A percentile compares a stretch with the other conserved stretches of the same genome.
These are phyloP conservation scores for Chenopodium formosanum DNA, from an alignment of 148 eudicot species.

Conservation along the genomic window DNA sequence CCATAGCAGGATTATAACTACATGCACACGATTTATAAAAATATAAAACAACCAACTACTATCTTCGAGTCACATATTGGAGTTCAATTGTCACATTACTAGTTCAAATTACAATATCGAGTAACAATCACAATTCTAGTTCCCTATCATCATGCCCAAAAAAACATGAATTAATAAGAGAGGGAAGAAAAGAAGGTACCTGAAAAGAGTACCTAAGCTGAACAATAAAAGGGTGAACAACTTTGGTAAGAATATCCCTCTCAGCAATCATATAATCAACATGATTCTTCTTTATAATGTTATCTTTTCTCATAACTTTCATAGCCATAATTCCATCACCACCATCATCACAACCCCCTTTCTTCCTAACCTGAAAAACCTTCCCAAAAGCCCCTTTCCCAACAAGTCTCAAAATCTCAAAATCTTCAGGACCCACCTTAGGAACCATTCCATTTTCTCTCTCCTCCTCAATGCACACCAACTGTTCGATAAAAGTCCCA, in stretches of 20 bases:
- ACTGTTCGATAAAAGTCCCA: conserved; percentile 25
- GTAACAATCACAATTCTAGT: too few species aligned
- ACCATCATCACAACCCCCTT: conserved; percentile 25
- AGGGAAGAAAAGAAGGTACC: conserved; percentile 28
- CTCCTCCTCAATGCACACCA: conserved; percentile 27
- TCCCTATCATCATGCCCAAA: not conserved
- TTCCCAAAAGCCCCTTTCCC: conserved; percentile 95
- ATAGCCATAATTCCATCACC: conserved; percentile 74
- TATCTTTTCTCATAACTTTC: conserved; percentile 89
- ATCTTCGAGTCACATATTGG: not conserved
- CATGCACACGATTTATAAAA: not conserved
- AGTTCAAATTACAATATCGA: not conserved
- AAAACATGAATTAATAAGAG: not conserved
- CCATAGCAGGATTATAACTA: not conserved
- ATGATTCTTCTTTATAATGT: conserved; percentile 82
- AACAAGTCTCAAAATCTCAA: conserved; percentile 77
- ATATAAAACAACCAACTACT: not conserved
- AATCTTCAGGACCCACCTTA: conserved; percentile 70
- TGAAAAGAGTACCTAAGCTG: conserved; percentile 89
- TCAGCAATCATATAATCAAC: conserved; percentile 93
- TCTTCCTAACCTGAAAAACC: conserved; percentile 80
- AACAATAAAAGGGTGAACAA: conserved; percentile 82
- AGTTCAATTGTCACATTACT: not conserved
- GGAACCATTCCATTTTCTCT: conserved; percentile 10
- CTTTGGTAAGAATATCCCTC: conserved; percentile 91